Evolutionary conservation across 2,329 filamentous ascomycete species (phyloP), one percentile per base, ranked within the genome.

Genomic region (Claviceps capensis): DNA sequence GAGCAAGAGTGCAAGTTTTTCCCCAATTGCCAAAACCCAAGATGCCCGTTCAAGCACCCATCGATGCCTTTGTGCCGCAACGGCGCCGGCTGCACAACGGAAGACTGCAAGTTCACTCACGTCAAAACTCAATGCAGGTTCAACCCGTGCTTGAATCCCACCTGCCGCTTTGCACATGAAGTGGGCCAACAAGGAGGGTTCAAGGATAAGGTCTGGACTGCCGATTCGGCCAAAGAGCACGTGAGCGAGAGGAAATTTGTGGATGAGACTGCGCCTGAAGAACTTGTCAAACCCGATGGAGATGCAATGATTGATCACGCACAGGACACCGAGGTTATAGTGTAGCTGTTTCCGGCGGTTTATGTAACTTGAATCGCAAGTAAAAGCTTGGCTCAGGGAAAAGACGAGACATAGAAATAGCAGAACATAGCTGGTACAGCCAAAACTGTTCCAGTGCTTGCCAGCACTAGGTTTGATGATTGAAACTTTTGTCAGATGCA

Each of bases 1-100:
- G 86, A 93, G 66, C 82, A 86, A 66, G 84, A 94, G 62, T 95
- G 90, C 79, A 88, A 85, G 63, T 95, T 89, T 75, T 95, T 81
- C 67, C 88, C 90, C 53, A 88, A 94, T 70, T 95, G 89, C 74
- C 85, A 88, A 48, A 96, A 97, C 67, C 78, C 83, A 8, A 77
- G 80, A 59, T 98, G 93, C 65, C 81, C 86, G 1, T 98, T 96
- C 75, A 85, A 84, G 66, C 93, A 98, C 65, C 89, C 89, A 0
- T 79, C 77, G 30, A 88, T 88, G 79, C 88, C 88, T 6, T 76
- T 88, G 23, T 98, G 93, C 72, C 83, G 88, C 54, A 96, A 96
- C 64, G 93, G 93, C 30, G 86, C 85, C 47, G 88, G 91, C 64
- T 98, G 93, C 74, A 83, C 83, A 38, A 81, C 81, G 4, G 72